Percentiles rank a stretch among this genome's conserved stretches.
Evolutionary conservation across 371 early-diverging fungal genomes (phyloP).

Genomic region (Mucor circinelloides): DNA sequence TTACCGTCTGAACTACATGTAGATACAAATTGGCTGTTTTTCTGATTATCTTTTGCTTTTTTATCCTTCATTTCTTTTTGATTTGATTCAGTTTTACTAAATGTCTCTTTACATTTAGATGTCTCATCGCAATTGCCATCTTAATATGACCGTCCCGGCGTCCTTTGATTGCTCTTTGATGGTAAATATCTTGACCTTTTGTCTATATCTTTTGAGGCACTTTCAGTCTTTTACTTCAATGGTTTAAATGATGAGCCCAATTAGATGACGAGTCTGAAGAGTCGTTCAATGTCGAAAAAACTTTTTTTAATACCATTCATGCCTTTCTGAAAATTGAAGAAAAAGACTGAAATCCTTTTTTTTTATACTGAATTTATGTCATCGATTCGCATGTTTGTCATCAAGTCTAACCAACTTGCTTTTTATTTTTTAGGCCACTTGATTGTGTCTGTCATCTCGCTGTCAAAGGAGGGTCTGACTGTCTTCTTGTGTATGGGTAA

Average conservation of each 20-base stretch:
- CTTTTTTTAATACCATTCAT: slow-evolving; percentile 64
- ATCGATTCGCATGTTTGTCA: slow-evolving; percentile 5
- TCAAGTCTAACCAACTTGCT: slow-evolving; percentile 9
- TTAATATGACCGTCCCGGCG: background rate
- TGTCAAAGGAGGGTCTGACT: background rate
- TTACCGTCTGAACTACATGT: slow-evolving; percentile 51
- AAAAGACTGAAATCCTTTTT: slow-evolving; percentile 10
- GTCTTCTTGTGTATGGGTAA: background rate
- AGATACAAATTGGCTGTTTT: slow-evolving; percentile 50
- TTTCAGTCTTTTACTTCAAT: slow-evolving; percentile 4
- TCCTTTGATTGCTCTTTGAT: background rate
- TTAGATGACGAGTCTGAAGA: slow-evolving; percentile 80
- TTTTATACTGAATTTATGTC: background rate
- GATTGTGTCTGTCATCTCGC: background rate
- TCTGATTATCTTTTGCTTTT: slow-evolving; percentile 29
- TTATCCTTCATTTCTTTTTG: background rate
- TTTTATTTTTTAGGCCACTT: background rate
- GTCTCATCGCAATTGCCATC: background rate
- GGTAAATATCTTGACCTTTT: slow-evolving; percentile 8
- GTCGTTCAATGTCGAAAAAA: slow-evolving; percentile 68
- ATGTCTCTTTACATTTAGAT: background rate
- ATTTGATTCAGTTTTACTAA: background rate
- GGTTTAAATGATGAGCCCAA: slow-evolving; percentile 47
- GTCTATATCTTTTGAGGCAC: background rate
- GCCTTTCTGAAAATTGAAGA: slow-evolving; percentile 42